Evolutionary conservation across 2,329 filamentous ascomycete genomes (phyloP), one percentile per base, ranked within the genome.

Genomic region (Fonsecaea nubica): DNA sequence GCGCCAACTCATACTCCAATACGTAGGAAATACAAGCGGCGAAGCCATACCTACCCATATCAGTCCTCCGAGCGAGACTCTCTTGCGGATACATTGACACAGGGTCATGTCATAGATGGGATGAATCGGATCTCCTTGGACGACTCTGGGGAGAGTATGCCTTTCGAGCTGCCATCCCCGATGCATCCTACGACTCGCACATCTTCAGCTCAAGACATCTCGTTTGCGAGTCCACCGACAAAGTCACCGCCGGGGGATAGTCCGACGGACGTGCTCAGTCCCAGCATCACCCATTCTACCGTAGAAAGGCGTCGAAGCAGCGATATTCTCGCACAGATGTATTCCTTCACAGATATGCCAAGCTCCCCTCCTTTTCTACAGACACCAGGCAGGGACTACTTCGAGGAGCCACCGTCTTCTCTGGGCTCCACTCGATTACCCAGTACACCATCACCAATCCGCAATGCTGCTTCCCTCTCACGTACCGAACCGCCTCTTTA

Each of bases 331-430:
- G 18, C 38, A 42, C 32, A 40, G 3, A 18, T 38, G 15, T 36
- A 38, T 12, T 25, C 33, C 9, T 38, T 35, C 13, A 33, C 52
- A 18, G 60, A 67, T 38, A 32, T 72, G n/a, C 65, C 69, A 9
- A 72, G 69, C 57, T 72, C 71, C n/a, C 69, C 69, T 58, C 69
- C 69, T 45, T 25, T 66, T 32, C 36, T 35, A 25, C 45, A 7
- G 15, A 57, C 63, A 25, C 59, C 64, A 13, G 56, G 59, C 10
- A 55, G 48, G n/a, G 57, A 63, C 25, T 30, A 55, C 25, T 30
- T 36, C 21, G 12, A 15, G 15, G 35, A 52, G 10, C n/a, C 6
- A 18, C 48, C 33, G 9, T 21, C 53, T 12, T 35, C 58, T 35
- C 48, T 63, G 5, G 58, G 18, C 53, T 67, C 65, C 6, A 45